These are phyloP conservation scores for Xerocomus potaroensis DNA, from an alignment of 768 basidiomycete species.

Conservation along the genomic window DNA sequence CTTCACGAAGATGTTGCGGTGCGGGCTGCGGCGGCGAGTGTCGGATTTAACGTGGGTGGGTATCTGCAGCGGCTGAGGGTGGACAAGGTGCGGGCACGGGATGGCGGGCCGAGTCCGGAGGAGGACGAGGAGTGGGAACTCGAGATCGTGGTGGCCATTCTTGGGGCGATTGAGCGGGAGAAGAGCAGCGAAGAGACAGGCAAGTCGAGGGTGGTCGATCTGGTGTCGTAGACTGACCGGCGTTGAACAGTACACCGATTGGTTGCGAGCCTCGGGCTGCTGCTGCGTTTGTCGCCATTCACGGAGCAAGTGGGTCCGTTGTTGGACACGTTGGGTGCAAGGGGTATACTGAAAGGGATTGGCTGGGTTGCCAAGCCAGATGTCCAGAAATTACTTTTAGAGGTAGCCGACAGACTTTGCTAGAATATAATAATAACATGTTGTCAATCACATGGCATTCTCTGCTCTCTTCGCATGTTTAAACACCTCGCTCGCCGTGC, in stretches of 20 bases:
- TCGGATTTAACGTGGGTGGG: constrained; percentile 73
- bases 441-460: not conserved
- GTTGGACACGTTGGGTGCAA: constrained; percentile 67
- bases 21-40: constrained; percentile 74
- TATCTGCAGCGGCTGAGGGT: constrained; percentile 61
- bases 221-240: too few relatives aligned
- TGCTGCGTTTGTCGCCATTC: constrained; percentile 71
- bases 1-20: constrained; percentile 65
- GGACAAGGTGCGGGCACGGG: constrained; percentile 34
- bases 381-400: constrained; percentile 57
- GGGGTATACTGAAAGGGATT: constrained; percentile 48
- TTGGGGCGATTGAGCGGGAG: constrained; percentile 75
- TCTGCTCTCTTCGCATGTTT: not conserved
- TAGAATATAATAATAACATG: constrained; percentile 2
- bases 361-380: constrained; percentile 44
- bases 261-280: constrained; percentile 69
- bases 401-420: constrained; percentile 50
- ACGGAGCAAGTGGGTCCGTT: constrained; percentile 55
- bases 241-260: constrained; percentile 69
- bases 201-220: constrained; percentile 35
- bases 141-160: constrained; percentile 77
- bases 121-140: constrained; percentile 82
- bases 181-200: constrained; percentile 75
- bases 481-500: too few relatives aligned
- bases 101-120: constrained; percentile 35